phyloP scores from a whole-genome alignment of 2,329 filamentous ascomycete species.

The Phyllosticta capitalensis region DNA sequence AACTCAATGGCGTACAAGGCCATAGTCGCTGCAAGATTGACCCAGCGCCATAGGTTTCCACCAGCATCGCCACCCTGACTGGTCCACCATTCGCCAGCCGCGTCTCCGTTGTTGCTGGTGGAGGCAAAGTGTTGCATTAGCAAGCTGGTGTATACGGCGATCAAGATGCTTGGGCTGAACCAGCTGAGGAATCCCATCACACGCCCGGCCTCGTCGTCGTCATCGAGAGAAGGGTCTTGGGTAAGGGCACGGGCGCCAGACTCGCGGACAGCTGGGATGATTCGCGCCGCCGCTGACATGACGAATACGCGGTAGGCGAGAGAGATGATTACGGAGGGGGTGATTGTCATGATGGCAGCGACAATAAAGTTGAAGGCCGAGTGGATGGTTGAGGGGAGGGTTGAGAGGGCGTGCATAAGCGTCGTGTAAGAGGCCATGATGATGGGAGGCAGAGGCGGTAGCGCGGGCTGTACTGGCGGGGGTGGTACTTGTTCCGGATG shows the following conservation, averaged over 20 bases:
- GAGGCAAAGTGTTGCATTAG: slow-evolving; percentile 91
- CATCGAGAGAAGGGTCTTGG: slow-evolving; percentile 76
- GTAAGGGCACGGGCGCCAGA: slow-evolving; percentile 74
- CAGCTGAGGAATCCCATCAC: slow-evolving; percentile 78
- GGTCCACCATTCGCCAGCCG: slow-evolving; percentile 64
- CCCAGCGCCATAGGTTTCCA: slow-evolving; percentile 85
- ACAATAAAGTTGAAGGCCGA: slow-evolving; percentile 79
- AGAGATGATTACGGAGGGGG: slow-evolving; percentile 90
- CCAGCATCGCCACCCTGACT: slow-evolving; percentile 72
- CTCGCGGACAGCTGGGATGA: slow-evolving; percentile 87
- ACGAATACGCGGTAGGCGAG: slow-evolving; percentile 89
- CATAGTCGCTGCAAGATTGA: slow-evolving; percentile 86
- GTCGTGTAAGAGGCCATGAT: slow-evolving; percentile 98
- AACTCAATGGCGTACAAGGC: slow-evolving; percentile 81
- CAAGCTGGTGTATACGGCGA: slow-evolving; percentile 92
- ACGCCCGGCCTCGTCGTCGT: slow-evolving; percentile 71
- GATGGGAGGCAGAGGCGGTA: slow-evolving; percentile 91
- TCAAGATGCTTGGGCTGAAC: slow-evolving; percentile 90
- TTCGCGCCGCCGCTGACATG: slow-evolving; percentile 88
- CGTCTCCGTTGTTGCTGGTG: slow-evolving; percentile 47
- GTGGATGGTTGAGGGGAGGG: slow-evolving; percentile 72
- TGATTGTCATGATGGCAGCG: slow-evolving; percentile 90
- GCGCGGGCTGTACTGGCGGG: slow-evolving; percentile 62
- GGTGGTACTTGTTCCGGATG: slow-evolving; percentile 45
- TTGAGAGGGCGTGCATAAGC: slow-evolving; percentile 71